Percentiles rank a stretch among this genome's conserved stretches.
Conservation (phyloP, 257 asterid species). For the Mitragyna speciosa region DNA sequence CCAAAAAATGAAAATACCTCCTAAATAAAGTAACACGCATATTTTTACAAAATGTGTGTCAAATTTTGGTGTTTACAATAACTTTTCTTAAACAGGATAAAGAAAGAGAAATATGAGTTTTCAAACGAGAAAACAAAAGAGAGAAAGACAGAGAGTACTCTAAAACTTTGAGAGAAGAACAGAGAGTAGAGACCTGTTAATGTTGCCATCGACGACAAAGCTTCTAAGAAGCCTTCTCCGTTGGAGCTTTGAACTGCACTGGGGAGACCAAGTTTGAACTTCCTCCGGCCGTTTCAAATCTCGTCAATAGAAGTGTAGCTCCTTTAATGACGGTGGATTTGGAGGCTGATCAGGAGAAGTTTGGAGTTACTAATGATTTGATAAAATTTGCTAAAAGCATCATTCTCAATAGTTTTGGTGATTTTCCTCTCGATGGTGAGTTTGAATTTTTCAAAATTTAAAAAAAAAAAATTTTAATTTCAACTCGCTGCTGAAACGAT, state of each 20-base stretch:
- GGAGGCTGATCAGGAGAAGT: slow-evolving; percentile 54
- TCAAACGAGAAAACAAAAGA: no score
- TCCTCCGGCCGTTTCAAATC: slow-evolving; percentile 47
- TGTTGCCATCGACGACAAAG: slow-evolving; percentile 56
- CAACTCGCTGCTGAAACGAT: no score
- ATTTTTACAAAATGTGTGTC: no score
- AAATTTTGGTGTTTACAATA: no score
- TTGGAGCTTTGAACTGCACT: slow-evolving; percentile 67
- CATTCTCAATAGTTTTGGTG: slow-evolving; percentile 55
- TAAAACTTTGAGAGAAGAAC: no score
- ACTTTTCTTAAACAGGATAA: no score
- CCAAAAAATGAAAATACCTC: no score
- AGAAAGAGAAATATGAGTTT: no score
- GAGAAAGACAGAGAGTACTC: no score
- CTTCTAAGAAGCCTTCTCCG: slow-evolving; percentile 39
- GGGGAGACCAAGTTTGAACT: slow-evolving; percentile 74
- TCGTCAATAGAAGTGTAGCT: slow-evolving; percentile 43
- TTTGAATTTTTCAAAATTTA: background rate
- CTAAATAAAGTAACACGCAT: no score
- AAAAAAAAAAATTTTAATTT: no score
- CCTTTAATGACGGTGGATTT: background rate
- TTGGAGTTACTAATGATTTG: slow-evolving; percentile 70
- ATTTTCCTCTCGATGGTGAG: slow-evolving; percentile 71
- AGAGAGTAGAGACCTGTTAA: slow-evolving; percentile 36
- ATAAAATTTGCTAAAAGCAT: slow-evolving; percentile 69